Evolutionary conservation across 345 rosid species (phyloP), one percentile per base, ranked within the genome.

Genomic region (Physaria fendleri): DNA sequence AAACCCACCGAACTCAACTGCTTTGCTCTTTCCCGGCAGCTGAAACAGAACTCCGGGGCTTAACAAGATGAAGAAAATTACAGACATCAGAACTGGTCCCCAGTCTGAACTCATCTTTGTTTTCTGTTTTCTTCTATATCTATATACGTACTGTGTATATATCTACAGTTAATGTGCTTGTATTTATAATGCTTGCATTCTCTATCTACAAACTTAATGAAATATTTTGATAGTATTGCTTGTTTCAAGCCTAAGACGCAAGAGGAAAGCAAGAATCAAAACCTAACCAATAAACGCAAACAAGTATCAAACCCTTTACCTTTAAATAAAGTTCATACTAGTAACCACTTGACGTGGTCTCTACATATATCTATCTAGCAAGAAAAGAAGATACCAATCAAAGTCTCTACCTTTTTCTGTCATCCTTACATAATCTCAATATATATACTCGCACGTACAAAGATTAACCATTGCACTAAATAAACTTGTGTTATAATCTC

Each of bases 51-150:
- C 74, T 39, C 87, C 85, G 3, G 87, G 85, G 52, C 78, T 76
- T 56, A 84, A 54, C 50, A 84, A 3, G 66, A 82, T 76, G 57
- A 81, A 84, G 20, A 84, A 73, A 22, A 79, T 59, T 23, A 81
- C 73, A 8, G 80, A 85, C 34, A 84, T 71, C 41, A 84, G 13
- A 45, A 84, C 83, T 0, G 90, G 85, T 20, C 84, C 90, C 84
- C 87, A 79, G 44, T 81, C 90, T 55, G 51, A 51, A 6, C 74
- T 77, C 85, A 80, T 79, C 18, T 16, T 18, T 5, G 11, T 3
- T 54, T 27, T 49, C 7, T n/a, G 18, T 8, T 37, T 37, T 18
- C 13, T 29, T 27, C 17, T 24, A 4, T 13, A 8, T 44, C 2
- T 21, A 4, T 12, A 28, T 44, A 2, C 3, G 5, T 33, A 24